Conservation (phyloP, 129 eudicot genomes). For the carrot (Daucus carota) region DNA sequence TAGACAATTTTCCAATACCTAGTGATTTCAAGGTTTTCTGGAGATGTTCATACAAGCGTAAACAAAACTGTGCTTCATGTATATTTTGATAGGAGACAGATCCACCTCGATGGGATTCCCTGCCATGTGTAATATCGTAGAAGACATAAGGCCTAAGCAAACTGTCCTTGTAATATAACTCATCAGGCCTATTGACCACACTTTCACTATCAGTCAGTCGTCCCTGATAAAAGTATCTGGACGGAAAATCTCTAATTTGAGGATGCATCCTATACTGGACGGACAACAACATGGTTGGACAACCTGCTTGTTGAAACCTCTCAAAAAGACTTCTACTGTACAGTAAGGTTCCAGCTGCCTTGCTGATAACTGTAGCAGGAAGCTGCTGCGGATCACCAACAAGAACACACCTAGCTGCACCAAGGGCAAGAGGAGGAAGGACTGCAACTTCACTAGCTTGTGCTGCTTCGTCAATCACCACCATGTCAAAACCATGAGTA, state of each 20-base stretch:
- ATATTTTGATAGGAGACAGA: slow-evolving; percentile 88
- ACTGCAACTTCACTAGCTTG: slow-evolving; percentile 98
- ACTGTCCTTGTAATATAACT: slow-evolving; percentile 71
- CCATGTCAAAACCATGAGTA: slow-evolving; percentile 98
- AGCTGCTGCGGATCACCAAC: slow-evolving; percentile 99
- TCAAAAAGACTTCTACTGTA: slow-evolving; percentile 92
- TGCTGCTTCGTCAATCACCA: slow-evolving; percentile 98
- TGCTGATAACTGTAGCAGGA: slow-evolving; percentile 97
- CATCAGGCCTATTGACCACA: slow-evolving; percentile 59
- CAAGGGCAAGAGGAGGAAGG: slow-evolving; percentile 92
- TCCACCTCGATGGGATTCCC: slow-evolving; percentile 92
- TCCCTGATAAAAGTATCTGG: slow-evolving; percentile 82
- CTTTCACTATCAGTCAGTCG: slow-evolving; percentile 94
- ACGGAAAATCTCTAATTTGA: slow-evolving; percentile 87
- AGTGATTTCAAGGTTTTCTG: slow-evolving; percentile 42
- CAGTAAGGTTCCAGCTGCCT: slow-evolving; percentile 88
- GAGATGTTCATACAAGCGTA: slow-evolving; percentile 73
- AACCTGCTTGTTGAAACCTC: slow-evolving; percentile 97
- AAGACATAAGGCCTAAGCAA: slow-evolving; percentile 75
- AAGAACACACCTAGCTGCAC: slow-evolving; percentile 98
- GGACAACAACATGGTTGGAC: slow-evolving; percentile 87
- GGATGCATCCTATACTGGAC: slow-evolving; percentile 99
- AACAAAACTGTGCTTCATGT: slow-evolving; percentile 86
- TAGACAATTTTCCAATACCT: slow-evolving; percentile 64
- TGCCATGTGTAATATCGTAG: slow-evolving; percentile 74